phyloP scores from a whole-genome alignment of 306 rosid species.

The Inga laurina region DNA sequence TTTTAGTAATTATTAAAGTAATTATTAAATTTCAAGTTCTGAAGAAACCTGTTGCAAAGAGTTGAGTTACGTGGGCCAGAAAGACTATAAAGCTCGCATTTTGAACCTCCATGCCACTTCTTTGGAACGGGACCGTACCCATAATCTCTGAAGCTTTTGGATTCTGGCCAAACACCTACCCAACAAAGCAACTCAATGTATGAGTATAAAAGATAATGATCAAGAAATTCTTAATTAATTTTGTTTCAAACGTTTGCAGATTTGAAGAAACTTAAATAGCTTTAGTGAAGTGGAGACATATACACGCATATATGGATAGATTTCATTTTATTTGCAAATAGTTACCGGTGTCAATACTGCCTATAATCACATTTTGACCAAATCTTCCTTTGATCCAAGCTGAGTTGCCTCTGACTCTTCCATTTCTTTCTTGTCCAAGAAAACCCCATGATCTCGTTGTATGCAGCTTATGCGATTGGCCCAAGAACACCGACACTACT shows the following conservation, averaged over 20 bases:
- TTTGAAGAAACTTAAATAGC: background rate
- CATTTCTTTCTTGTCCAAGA: constrained; percentile 46
- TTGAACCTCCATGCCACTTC: background rate
- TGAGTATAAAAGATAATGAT: no score
- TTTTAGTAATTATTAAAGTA: no score
- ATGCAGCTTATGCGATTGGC: constrained; percentile 54
- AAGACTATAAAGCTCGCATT: background rate
- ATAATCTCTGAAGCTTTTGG: background rate
- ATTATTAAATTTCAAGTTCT: background rate
- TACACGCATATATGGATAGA: background rate
- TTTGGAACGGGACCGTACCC: background rate
- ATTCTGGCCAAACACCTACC: background rate
- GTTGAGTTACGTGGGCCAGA: background rate
- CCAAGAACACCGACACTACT: constrained; percentile 67
- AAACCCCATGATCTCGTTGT: constrained; percentile 81
- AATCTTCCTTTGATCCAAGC: constrained; percentile 45
- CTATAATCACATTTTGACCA: constrained; percentile 48
- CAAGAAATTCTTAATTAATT: background rate
- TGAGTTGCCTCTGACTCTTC: constrained; percentile 2
- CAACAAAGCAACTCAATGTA: background rate
- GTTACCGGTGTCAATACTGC: constrained; percentile 42
- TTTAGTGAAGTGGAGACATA: background rate
- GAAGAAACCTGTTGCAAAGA: background rate
- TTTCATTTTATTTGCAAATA: background rate
- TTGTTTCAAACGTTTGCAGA: background rate